Base-by-base conservation (phyloP, 306 rosid species). In the Pyrus betulifolia region DNA sequence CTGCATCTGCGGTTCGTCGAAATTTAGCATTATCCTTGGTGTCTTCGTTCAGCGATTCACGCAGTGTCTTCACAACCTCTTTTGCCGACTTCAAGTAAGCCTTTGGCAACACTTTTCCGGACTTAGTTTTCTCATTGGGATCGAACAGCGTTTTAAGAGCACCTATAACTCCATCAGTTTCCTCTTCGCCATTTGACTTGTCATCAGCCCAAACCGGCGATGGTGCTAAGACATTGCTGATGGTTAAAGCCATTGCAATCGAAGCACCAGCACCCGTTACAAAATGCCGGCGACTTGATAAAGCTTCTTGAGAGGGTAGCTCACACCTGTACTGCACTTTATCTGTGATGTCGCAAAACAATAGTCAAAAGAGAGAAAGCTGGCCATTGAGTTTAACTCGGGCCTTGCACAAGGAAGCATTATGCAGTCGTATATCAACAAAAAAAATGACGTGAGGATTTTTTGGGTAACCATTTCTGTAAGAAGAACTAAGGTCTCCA, bases 1-100 rank as follows among this genome's bases (percentile, higher is more conserved):
- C 96, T 28, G 92, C 89, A 69, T 95, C 97, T n/a, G 99, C 99
- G n/a, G 89, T 90, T 10, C 99, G 64, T 80, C 97, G 84, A 35
- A 95, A 95, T 66, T 90, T 90, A 4, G 97, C 93, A 70, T 18
- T 78, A 35, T 92, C 89, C 40, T 83, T 79, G 40, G 92, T 77
- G 72, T 79, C 86, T 85, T 90, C 96, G 28, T 89, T 86, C 57
- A 95, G 46, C 0, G 98, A 92, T 69, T 94, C 96, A 0, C 97
- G 88, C 77, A 94, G 85, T 57, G 92, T 90, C 84, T 86, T 94
- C 87, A 92, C 93, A 28, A 94, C 87, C 77, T 89, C 96, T 79
- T 85, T 86, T 42, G 95, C 98, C 4, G 96, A 89, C 75, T 90
- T 86, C 58, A 95, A 75, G 91, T 89, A 95, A 67, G 92, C 97